These are phyloP conservation scores for Tribonema minus DNA, from an alignment of 108 stramenopile genomes.

Conservation along the genomic window DNA sequence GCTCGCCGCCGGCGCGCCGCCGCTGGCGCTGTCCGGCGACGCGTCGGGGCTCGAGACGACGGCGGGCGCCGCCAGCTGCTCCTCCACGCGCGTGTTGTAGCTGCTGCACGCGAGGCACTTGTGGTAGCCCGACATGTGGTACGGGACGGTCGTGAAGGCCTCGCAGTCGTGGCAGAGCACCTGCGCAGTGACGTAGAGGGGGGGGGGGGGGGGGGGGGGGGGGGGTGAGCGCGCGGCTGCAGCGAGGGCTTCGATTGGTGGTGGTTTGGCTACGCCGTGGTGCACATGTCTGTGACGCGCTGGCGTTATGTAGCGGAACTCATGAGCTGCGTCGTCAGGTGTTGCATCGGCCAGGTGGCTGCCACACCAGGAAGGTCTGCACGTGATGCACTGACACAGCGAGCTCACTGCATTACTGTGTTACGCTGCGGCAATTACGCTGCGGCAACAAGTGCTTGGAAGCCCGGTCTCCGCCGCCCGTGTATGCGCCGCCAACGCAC, in stretches of 20 bases:
- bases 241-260: not conserved
- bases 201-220: not conserved
- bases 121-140: constrained; percentile 48
- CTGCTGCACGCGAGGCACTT: constrained; percentile 32
- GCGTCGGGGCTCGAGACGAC: not conserved
- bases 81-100: constrained; percentile 39
- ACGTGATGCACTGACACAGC: too few species aligned
- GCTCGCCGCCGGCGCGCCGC: not conserved
- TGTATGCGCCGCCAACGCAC: too few species aligned
- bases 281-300: not conserved
- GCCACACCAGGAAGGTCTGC: too few species aligned
- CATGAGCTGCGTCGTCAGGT: too few species aligned
- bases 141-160: constrained; percentile 26
- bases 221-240: too few species aligned
- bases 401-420: too few species aligned
- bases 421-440: too few species aligned
- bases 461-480: too few species aligned
- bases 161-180: constrained; percentile 50
- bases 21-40: not conserved
- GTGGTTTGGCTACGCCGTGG: not conserved
- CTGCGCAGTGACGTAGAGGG: not conserved
- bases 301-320: too few species aligned
- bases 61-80: not conserved
- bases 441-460: too few species aligned
- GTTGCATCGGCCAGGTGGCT: too few species aligned